Conservation (phyloP, 2,329 filamentous ascomycete species). For the Paraconiothyrium brasiliense region DNA sequence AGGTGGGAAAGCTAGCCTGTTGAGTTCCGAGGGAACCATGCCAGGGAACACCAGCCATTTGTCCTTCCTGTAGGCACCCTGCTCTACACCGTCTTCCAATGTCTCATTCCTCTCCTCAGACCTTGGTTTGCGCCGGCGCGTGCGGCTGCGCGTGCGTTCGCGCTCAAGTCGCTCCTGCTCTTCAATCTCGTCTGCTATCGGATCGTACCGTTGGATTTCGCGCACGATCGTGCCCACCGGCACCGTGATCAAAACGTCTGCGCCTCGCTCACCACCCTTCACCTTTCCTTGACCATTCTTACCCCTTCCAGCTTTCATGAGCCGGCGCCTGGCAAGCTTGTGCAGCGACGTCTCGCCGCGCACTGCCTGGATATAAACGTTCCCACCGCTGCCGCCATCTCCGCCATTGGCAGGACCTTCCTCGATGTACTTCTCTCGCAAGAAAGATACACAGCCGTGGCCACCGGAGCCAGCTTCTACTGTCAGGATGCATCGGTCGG, state of each 20-base stretch:
- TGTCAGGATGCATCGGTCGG: constrained; percentile 82
- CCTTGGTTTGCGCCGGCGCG: constrained; percentile 30
- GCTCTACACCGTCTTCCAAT: constrained; percentile 33
- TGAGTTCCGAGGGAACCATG: constrained; percentile 74
- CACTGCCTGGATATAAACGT: constrained; percentile 92
- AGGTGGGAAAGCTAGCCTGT: constrained; percentile 65
- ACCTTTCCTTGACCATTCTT: constrained; percentile 79
- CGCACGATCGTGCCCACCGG: constrained; percentile 91
- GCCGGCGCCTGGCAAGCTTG: constrained; percentile 81
- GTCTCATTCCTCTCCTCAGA: constrained; percentile 29
- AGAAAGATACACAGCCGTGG: constrained; percentile 92
- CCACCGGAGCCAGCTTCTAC: constrained; percentile 84
- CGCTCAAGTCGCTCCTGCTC: constrained; percentile 38
- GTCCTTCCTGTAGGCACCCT: constrained; percentile 62
- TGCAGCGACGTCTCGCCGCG: constrained; percentile 91
- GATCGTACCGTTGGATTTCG: constrained; percentile 82
- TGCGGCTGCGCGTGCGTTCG: constrained; percentile 12
- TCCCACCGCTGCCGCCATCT: constrained; percentile 90
- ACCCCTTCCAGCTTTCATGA: constrained; percentile 78
- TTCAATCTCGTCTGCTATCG: constrained; percentile 72
- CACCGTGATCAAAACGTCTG: constrained; percentile 88
- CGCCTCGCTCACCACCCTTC: constrained; percentile 79
- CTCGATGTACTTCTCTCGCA: constrained; percentile 87
- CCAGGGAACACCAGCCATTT: constrained; percentile 92
- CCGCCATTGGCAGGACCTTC: constrained; percentile 94